Percentiles rank a stretch among this genome's conserved stretches.
These are phyloP conservation scores for Phlebopus sp. DNA, from an alignment of 1,284 basidiomycete genomes.

Conservation along the genomic window DNA sequence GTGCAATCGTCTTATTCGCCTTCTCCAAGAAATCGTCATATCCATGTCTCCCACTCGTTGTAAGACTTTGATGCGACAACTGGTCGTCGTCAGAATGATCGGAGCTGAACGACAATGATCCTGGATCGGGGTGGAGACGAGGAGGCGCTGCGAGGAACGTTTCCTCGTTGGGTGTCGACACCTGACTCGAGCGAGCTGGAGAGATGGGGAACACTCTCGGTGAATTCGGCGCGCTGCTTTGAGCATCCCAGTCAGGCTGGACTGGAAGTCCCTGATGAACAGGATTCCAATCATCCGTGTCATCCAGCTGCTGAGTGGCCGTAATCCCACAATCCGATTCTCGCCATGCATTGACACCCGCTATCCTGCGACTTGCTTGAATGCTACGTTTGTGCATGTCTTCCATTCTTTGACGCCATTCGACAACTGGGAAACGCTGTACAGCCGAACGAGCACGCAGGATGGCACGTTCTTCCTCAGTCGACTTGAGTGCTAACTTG, in stretches of 20 bases:
- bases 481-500: slow-evolving; percentile 89
- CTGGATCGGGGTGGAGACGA: slow-evolving; percentile 16
- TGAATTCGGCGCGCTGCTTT: slow-evolving; percentile 30
- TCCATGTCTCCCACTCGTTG: slow-evolving; percentile 38
- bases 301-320: slow-evolving; percentile 40
- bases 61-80: slow-evolving; percentile 40
- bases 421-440: slow-evolving; percentile 93
- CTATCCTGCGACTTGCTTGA: slow-evolving; percentile 61
- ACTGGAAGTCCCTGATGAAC: slow-evolving; percentile 46
- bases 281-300: slow-evolving; percentile 57
- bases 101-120: slow-evolving; percentile 26
- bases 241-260: slow-evolving; percentile 55
- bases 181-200: slow-evolving; percentile 49
- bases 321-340: slow-evolving; percentile 65
- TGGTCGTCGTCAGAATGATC: slow-evolving; percentile 53
- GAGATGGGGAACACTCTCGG: slow-evolving; percentile 36
- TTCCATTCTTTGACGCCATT: slow-evolving; percentile 93
- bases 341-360: slow-evolving; percentile 76
- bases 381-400: slow-evolving; percentile 91
- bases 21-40: slow-evolving; percentile 81
- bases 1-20: slow-evolving; percentile 79
- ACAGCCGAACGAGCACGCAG: slow-evolving; percentile 88
- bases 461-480: slow-evolving; percentile 86
- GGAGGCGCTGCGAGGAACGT: slow-evolving; percentile 27
- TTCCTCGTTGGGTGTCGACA: slow-evolving; percentile 40